These are phyloP conservation scores for Lablab purpureus DNA, from an alignment of 306 rosid genomes.

Conservation along the genomic window DNA sequence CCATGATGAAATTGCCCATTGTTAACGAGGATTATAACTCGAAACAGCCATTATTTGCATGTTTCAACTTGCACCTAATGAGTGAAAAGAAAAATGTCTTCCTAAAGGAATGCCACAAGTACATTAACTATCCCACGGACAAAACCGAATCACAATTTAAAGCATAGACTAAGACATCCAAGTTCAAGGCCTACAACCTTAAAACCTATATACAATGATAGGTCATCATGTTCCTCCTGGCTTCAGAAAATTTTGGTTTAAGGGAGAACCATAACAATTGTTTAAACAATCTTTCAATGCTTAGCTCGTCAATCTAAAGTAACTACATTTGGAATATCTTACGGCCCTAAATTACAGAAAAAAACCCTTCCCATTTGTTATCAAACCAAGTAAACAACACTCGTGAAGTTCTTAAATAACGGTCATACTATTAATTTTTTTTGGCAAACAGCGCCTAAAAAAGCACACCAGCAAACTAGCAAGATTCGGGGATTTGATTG, in stretches of 20 bases:
- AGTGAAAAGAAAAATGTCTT: too few species aligned
- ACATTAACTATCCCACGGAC: too few species aligned
- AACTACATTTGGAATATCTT: background rate
- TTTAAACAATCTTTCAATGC: background rate
- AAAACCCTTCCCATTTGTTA: background rate
- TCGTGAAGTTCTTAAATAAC: background rate
- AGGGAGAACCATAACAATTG: background rate
- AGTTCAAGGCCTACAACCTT: too few species aligned
- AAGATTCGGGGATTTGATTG: slow-evolving; percentile 26
- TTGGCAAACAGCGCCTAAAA: background rate
- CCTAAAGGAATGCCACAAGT: too few species aligned
- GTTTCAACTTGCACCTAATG: too few species aligned
- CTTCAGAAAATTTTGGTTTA: background rate
- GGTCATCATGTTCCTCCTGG: background rate
- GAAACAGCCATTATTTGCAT: too few species aligned
- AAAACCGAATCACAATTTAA: too few species aligned
- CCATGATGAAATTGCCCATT: too few species aligned
- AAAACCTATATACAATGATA: too few species aligned
- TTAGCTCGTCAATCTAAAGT: background rate
- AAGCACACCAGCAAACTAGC: background rate
- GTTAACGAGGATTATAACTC: too few species aligned
- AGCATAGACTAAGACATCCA: too few species aligned
- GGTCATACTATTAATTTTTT: background rate
- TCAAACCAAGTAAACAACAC: background rate
- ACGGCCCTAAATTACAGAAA: background rate